Evolutionary conservation across 78 protist species (phyloP), one percentile per base, ranked within the genome.

Genomic region (Cyanophora paradoxa): DNA sequence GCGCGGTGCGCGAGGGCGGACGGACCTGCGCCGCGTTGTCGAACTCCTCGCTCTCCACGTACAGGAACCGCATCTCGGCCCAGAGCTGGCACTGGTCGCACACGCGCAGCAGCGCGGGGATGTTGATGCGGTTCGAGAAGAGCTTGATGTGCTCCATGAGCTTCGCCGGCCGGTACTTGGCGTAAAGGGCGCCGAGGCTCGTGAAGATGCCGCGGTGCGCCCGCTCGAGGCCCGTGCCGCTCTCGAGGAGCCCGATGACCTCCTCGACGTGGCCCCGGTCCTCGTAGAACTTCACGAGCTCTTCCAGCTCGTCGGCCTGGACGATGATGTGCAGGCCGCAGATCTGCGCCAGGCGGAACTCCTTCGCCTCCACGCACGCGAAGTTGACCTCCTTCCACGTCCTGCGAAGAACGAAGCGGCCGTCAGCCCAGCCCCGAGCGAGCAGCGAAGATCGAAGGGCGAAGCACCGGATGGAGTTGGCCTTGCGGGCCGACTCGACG

Each of bases 401-500:
- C 65, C n/a, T n/a, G n/a, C n/a, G n/a, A n/a, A n/a, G n/a, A n/a
- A n/a, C n/a, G n/a, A n/a, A n/a, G n/a, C n/a, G n/a, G n/a, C n/a
- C n/a, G n/a, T n/a, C n/a, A n/a, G n/a, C n/a, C n/a, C n/a, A n/a
- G n/a, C n/a, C n/a, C n/a, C n/a, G n/a, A n/a, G n/a, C n/a, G n/a
- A n/a, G n/a, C n/a, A n/a, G n/a, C n/a, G n/a, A n/a, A n/a, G n/a
- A n/a, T n/a, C n/a, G n/a, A n/a, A n/a, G n/a, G n/a, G n/a, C n/a
- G n/a, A n/a, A n/a, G n/a, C n/a, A n/a, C n/a, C 80, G 64, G 76
- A 86, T 83, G 77, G 77, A 63, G 87, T 87, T 88, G 85, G 99
- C 99, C 73, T 95, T 92, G 82, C 95, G 88, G 1, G 99, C 99
- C 16, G 98, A 88, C 19, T 97, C 99, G 24, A 98, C 97, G 11